Base-by-base conservation (phyloP, 2,329 filamentous ascomycete genomes). In the Diatrype stigma region DNA sequence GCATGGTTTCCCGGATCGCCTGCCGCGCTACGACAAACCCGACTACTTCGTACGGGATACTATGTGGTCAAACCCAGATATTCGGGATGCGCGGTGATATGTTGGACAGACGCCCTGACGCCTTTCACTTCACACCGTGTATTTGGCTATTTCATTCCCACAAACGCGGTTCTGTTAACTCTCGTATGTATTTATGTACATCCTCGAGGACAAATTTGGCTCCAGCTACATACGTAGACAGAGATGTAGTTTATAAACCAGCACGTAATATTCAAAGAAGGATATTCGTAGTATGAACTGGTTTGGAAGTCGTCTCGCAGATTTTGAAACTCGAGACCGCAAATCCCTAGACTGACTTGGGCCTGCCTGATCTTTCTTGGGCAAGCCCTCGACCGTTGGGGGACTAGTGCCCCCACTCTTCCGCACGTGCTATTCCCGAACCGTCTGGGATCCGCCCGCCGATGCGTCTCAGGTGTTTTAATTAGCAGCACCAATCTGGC, bases 401-500 rank as follows among this genome's bases (percentile, higher is more conserved):
- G 16, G 1, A 23, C 10, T 19, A 42, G 12, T 19, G 40, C 11
- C 2, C 14, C 4, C 22, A 14, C 40, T 23, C 11, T 2, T 26
- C 14, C 40, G 22, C 40, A 44, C 14, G 40, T 23, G 11, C 40
- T 12, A 23, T 44, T 8, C 40, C 21, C 22, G 22, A 44, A 44
- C 11, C 40, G 40, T 22, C 40, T 19, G 23, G 23, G 40, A 37
- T 37, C 40, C 40, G 12, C 40, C 12, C 40, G 14, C 7, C 40
- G 40, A 23, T 44, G 19, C 40, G 40, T 44, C 40, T 44, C 40
- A 44, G 40, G 8, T 44, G 22, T 44, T 44, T 44, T 44, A 44
- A 44, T 42, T 44, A 44, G 40, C 22, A 44, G 22, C 40, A 28
- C 40, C 19, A 44, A 44, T 44, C 22, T 21, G 22, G 40, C 21